Conservation (phyloP, 176 grass and related monocot species). For the Phoenix roebelenii region DNA sequence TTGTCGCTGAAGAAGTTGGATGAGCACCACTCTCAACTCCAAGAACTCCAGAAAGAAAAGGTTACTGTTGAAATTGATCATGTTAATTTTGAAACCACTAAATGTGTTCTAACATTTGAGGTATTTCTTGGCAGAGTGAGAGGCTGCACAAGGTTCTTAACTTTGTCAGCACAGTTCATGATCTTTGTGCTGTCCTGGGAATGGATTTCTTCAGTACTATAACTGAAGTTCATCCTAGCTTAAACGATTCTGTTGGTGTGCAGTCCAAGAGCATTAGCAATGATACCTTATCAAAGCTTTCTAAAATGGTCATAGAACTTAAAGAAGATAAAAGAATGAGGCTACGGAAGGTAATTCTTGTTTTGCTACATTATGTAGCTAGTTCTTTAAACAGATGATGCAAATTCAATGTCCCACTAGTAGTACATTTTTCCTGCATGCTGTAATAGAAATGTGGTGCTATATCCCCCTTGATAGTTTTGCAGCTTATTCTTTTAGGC, state of each 20-base stretch:
- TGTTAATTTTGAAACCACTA: constrained; percentile 1
- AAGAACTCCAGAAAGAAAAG: constrained; percentile 89
- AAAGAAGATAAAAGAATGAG: constrained; percentile 68
- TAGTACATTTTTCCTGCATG: too few species aligned
- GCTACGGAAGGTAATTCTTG: constrained; percentile 60
- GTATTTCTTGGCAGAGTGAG: constrained; percentile 55
- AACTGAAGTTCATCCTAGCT: constrained; percentile 80
- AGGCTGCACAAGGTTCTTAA: constrained; percentile 69
- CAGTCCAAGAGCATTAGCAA: constrained; percentile 94
- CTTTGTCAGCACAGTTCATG: constrained; percentile 68
- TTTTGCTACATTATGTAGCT: background rate
- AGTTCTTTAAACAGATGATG: background rate
- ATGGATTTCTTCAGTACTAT: constrained; percentile 66
- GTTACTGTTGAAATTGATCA: constrained; percentile 28
- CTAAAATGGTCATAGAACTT: constrained; percentile 56
- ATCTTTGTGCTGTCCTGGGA: constrained; percentile 80
- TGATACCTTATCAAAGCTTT: constrained; percentile 62
- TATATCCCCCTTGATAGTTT: too few species aligned
- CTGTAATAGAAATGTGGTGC: too few species aligned
- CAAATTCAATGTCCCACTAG: too few species aligned
- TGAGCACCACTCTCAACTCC: constrained; percentile 66
- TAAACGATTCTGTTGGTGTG: constrained; percentile 45
- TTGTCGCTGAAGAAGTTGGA: constrained; percentile 71
- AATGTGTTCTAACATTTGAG: background rate
- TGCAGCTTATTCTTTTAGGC: too few species aligned